These are phyloP conservation scores for Acidiella bohemica DNA, from an alignment of 495 filamentous ascomycete species.

Conservation along the genomic window DNA sequence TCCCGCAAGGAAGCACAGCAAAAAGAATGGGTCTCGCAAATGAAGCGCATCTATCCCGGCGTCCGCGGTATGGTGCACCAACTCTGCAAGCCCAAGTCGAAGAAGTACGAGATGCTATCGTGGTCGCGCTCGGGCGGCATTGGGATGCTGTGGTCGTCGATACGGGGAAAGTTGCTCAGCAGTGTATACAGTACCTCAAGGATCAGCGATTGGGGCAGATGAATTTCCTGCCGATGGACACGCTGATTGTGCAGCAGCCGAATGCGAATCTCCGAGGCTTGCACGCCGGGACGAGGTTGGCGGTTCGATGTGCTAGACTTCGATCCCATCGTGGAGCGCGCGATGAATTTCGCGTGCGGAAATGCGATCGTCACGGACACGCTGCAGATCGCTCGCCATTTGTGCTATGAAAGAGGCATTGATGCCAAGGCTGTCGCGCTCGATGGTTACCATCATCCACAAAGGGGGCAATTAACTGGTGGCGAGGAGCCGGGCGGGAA, in stretches of 20 bases:
- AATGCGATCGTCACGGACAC: slow-evolving; percentile 93
- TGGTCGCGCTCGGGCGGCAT: slow-evolving; percentile 79
- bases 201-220: slow-evolving; percentile 74
- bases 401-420: slow-evolving; percentile 73
- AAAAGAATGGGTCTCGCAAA: slow-evolving; percentile 63
- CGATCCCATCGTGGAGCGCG: slow-evolving; percentile 71
- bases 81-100: slow-evolving; percentile 89
- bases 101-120: slow-evolving; percentile 90
- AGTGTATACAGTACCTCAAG: slow-evolving; percentile 87
- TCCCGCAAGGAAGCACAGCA: slow-evolving; percentile 63
- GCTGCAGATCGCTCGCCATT: slow-evolving; percentile 66
- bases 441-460: slow-evolving; percentile 88
- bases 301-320: slow-evolving; percentile 96
- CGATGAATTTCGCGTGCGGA: slow-evolving; percentile 87
- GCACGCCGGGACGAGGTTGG: slow-evolving; percentile 68
- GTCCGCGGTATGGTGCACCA: slow-evolving; percentile 84
- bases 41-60: slow-evolving; percentile 85
- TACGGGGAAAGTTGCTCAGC: slow-evolving; percentile 81
- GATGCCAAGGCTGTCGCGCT: slow-evolving; percentile 89
- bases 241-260: slow-evolving; percentile 80
- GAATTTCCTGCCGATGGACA: slow-evolving; percentile 90
- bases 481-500: slow-evolving; percentile 62
- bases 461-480: slow-evolving; percentile 95
- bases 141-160: slow-evolving; percentile 95
- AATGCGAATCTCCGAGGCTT: slow-evolving; percentile 83